Base-by-base conservation (phyloP, 352 stramenopile species). In the Blastocystis sp. region DNA sequence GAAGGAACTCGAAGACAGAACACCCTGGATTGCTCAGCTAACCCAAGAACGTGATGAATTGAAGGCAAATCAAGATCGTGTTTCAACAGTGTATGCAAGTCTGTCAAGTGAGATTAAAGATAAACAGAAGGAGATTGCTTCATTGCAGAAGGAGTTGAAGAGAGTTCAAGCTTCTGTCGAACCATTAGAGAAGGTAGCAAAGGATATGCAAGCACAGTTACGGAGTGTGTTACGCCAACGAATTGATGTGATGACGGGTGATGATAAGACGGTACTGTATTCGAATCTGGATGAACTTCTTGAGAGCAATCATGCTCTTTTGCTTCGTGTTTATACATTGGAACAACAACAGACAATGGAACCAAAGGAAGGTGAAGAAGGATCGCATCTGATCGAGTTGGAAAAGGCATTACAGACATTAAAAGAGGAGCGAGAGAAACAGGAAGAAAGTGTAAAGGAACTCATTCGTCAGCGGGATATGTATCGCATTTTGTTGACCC, bases 401-500 rank as follows among this genome's bases (percentile, higher is more conserved):
- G 54, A 61, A 32, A 61, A 90, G 7, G 90, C 93, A 0, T 91
- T 95, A 75, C 90, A 92, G 37, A 90, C 93, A 78, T 87, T 95
- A 24, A 35, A 65, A 43, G 19, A 24, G 49, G 29, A 93, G 90
- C 71, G 51, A 27, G 52, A 29, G 49, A 43, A 29, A 12, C 90
- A 93, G 86, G 88, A 91, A 39, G 88, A 80, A 11, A 93, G 97
- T 89, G 94, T 97, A 14, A 90, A 91, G 16, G 92, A 91, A 5
- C 97, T 98, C 75, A 94, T 97, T 7, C 94, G 97, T 88, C 95
- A 98, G 88, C 93, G 95, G 27, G 95, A 98, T 90, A 94, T 98
- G 89, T 98, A 98, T 88, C 93, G 93, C 46, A 92, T 96, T 32
- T 90, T 98, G 29, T 89, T 97, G 16, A 91, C 92, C 0, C 93